These are phyloP conservation scores for Fusarium verticillioides DNA, from an alignment of 2,329 filamentous ascomycete genomes.

Conservation along the genomic window DNA sequence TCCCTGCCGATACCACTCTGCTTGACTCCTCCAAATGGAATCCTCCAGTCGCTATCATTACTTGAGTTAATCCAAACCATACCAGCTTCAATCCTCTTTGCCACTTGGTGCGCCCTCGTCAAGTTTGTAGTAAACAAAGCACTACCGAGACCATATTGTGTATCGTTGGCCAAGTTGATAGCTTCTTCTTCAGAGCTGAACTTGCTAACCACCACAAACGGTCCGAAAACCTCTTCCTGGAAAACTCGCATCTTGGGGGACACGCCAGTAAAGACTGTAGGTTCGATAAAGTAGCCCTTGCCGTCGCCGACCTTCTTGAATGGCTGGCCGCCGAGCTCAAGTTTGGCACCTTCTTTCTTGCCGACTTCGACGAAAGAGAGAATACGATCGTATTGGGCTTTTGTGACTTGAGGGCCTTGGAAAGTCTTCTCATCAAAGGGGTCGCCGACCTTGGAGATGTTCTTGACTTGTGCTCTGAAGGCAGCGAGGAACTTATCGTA, in stretches of 20 bases:
- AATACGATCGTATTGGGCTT: constrained; percentile 75
- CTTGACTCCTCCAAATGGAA: constrained; percentile 60
- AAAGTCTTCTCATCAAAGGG: constrained; percentile 76
- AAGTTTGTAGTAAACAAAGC: constrained; percentile 72
- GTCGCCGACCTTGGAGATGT: constrained; percentile 73
- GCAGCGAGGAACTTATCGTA: constrained; percentile 69
- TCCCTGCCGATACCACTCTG: constrained; percentile 61
- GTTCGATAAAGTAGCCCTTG: constrained; percentile 59
- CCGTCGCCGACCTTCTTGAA: constrained; percentile 48
- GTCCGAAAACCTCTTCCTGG: constrained; percentile 60
- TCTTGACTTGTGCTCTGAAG: constrained; percentile 19
- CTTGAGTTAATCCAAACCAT: constrained; percentile 65
- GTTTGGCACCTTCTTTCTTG: constrained; percentile 75
- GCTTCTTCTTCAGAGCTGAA: constrained; percentile 58
- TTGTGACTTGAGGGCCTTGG: constrained; percentile 80
- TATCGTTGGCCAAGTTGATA: constrained; percentile 59
- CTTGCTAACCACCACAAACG: constrained; percentile 55
- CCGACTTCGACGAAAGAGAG: constrained; percentile 76
- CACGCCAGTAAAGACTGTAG: constrained; percentile 58
- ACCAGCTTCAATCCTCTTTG: constrained; percentile 69
- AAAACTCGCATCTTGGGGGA: constrained; percentile 56
- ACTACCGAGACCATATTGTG: constrained; percentile 69
- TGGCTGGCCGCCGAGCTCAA: constrained; percentile 68
- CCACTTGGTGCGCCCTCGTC: constrained; percentile 58
- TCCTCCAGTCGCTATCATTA: constrained; percentile 56